phyloP scores from a whole-genome alignment of 2,329 filamentous ascomycete genomes.

The Endocalyx cinctus region DNA sequence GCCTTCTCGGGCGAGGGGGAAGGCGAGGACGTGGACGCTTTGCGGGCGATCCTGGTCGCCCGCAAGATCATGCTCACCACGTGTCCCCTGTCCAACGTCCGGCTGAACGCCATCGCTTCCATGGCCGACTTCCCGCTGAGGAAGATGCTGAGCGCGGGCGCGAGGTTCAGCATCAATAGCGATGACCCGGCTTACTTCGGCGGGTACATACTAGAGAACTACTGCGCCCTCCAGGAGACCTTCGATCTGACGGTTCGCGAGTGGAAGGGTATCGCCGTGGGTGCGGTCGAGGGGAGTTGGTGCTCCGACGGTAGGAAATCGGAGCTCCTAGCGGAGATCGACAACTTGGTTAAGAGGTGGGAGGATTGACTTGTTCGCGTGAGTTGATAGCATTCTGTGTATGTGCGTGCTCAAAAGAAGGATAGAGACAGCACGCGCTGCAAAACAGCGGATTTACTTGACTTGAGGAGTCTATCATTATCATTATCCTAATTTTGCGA shows the following conservation, averaged over 20 bases:
- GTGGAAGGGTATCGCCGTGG: conserved; percentile 60
- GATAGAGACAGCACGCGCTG: too few relatives aligned
- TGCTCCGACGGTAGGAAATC: conserved; percentile 58
- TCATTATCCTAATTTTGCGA: too few relatives aligned
- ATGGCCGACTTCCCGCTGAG: conserved; percentile 57
- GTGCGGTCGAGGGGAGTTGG: conserved; percentile 66
- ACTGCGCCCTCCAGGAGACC: conserved; percentile 69
- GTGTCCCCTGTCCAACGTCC: conserved; percentile 70
- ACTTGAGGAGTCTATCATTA: too few relatives aligned
- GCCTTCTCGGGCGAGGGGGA: too few relatives aligned
- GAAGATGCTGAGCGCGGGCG: conserved; percentile 56
- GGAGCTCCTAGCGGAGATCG: conserved; percentile 47
- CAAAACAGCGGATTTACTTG: too few relatives aligned
- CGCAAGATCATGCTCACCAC: conserved; percentile 61
- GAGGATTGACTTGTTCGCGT: too few relatives aligned
- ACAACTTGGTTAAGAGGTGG: conserved; percentile 26
- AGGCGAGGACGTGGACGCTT: conserved; percentile 47
- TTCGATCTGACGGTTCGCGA: conserved; percentile 60
- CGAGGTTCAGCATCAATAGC: conserved; percentile 68
- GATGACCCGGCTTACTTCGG: conserved; percentile 76
- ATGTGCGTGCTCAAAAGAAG: too few relatives aligned
- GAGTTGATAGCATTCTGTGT: too few relatives aligned
- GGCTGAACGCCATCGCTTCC: conserved; percentile 49
- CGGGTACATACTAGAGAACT: conserved; percentile 71
- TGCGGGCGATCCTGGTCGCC: conserved; percentile 54